phyloP scores from a whole-genome alignment of 1,284 basidiomycete species.

The Rhodotorula sp. region DNA sequence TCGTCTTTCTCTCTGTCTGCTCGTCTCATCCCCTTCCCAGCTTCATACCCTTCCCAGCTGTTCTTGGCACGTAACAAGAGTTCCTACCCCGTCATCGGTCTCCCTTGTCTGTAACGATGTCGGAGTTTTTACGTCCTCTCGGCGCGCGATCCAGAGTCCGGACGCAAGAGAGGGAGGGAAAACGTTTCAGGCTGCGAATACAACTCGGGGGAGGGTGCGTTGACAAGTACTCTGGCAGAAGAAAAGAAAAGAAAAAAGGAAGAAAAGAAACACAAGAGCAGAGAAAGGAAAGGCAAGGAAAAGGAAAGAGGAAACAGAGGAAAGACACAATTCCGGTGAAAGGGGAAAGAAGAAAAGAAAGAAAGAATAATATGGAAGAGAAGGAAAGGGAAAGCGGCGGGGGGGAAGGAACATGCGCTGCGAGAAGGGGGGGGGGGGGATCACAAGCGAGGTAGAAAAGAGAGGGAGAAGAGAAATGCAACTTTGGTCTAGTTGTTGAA shows the following conservation, averaged over 20 bases:
- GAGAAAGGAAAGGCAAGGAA: neutral
- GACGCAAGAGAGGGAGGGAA: neutral
- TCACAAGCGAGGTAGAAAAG: neutral
- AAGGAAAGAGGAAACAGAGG: neutral
- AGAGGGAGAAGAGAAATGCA: neutral
- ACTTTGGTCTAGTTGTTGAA: slow-evolving; percentile 44
- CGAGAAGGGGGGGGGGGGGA: neutral
- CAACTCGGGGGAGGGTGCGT: neutral
- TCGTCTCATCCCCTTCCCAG: too few relatives aligned
- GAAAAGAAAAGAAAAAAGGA: neutral
- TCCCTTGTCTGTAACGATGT: neutral
- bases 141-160: too few relatives aligned
- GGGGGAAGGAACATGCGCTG: neutral
- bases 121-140: neutral
- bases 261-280: neutral
- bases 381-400: neutral
- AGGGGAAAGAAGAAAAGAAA: neutral
- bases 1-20: too few relatives aligned
- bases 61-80: too few relatives aligned
- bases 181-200: slow-evolving; percentile 1
- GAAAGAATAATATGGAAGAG: neutral
- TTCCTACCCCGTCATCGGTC: too few relatives aligned
- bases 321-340: neutral
- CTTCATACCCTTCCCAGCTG: too few relatives aligned
- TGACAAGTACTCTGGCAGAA: neutral